Evolutionary conservation across 2,329 filamentous ascomycete species (phyloP), one percentile per base, ranked within the genome.

Genomic region (Pyrenochaeta sp.): DNA sequence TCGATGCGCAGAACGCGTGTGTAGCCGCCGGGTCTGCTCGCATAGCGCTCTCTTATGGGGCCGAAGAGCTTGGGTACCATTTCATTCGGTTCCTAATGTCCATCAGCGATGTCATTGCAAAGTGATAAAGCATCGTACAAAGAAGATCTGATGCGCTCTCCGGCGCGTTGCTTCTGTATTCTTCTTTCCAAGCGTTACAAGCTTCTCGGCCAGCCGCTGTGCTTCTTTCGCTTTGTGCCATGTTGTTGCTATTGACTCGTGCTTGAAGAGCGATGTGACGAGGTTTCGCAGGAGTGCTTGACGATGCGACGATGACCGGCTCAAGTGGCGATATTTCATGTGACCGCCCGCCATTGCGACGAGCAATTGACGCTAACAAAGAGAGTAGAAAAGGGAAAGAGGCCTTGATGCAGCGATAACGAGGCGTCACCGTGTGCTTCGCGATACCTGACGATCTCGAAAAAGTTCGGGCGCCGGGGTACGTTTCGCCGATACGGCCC

Each of bases 161-260:
- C 87, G 83, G 75, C 86, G 84, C 56, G 89, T 89, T 17, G 91
- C 90, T 70, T 92, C 89, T 35, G 94, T 96, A 76, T 97, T 92
- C 79, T 88, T 90, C 85, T 98, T 99, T 17, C 91, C 94, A 67
- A 97, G 77, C 4, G 93, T 97, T 69, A 99, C 93, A 64, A 98
- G 82, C 82, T 96, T 96, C 75, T 99, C 95, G 7, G 93, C 95
- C 66, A 98, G 77, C 37, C 91, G 85, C 79, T 99, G 95, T 17
- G 95, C 91, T 81, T 99, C 95, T 79, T 98, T 99, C 42, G 95
- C 95, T 80, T 98, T 98, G 75, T 90, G 88, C 84, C 90, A 97
- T 79, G 95, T 97, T 45, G 95, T 99, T 61, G 89, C 88, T 80
- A 99, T 96, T 60, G 91, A 88, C 81, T 99, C 95, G 78, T 96